Conservation (phyloP, 2,329 filamentous ascomycete species). For the Amylocarpus encephaloides region DNA sequence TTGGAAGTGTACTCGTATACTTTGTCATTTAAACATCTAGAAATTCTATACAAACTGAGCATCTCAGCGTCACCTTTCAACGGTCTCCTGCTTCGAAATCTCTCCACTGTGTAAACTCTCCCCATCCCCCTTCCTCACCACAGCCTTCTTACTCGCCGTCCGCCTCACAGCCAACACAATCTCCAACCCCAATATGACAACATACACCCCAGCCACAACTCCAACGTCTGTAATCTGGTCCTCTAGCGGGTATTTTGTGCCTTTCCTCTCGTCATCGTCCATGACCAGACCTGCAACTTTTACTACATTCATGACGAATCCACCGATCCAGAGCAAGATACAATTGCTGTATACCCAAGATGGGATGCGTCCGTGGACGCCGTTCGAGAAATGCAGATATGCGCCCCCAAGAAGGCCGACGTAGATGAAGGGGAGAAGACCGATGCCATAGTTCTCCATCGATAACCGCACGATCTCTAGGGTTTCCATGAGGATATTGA, state of each 20-base stretch:
- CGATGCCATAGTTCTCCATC: conserved; percentile 30
- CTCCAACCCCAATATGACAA: conserved; percentile 27
- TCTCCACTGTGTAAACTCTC: conserved; percentile 7
- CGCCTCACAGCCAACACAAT: conserved; percentile 19
- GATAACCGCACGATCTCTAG: conserved; percentile 32
- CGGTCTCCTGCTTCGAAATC: neutral
- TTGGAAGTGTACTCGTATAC: too few relatives aligned
- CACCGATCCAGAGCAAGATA: conserved; percentile 28
- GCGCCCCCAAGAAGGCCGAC: conserved; percentile 27
- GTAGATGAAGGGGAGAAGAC: conserved; percentile 32
- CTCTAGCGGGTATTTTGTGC: conserved; percentile 29
- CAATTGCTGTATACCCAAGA: conserved; percentile 26
- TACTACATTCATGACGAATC: conserved; percentile 25
- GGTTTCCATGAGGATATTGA: conserved; percentile 29
- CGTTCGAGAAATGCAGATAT: conserved; percentile 24
- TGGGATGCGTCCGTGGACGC: conserved; percentile 16
- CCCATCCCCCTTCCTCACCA: conserved; percentile 1
- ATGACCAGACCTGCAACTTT: conserved; percentile 28
- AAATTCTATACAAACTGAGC: neutral
- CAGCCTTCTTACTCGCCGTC: conserved; percentile 9
- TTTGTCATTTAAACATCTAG: too few relatives aligned
- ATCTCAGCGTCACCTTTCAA: neutral
- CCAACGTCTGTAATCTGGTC: conserved; percentile 32
- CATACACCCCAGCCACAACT: conserved; percentile 33
- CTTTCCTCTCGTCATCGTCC: conserved; percentile 27